Base-by-base conservation (phyloP, 495 filamentous ascomycete species). In the Collariella sp. region DNA sequence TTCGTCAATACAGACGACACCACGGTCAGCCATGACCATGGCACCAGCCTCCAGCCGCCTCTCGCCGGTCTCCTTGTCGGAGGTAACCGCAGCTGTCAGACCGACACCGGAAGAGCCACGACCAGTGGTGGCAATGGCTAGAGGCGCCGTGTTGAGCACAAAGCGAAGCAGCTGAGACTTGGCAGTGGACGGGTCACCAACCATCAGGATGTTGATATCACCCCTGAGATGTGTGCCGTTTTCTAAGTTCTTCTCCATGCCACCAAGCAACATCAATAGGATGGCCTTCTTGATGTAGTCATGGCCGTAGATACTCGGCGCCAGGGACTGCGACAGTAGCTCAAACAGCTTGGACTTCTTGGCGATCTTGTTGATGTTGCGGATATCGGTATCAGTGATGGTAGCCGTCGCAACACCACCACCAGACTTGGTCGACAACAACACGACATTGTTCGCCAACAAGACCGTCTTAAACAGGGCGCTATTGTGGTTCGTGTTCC, bases 181-280 rank as follows among this genome's bases (percentile, higher is more conserved):
- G 40, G 93, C 93, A 3, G 93, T 99, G 1, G 93, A 99, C 16
- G 93, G 93, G 72, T 99, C 93, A 73, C 93, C 93, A 42, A 99
- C 94, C 93, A 99, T 97, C 29, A 99, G 76, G 59, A 99, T 95
- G 70, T 99, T 99, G 72, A 99, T 97, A 67, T 99, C 93, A 65
- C 93, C 93, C 77, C 93, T 84, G 61, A 99, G 72, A 80, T 99
- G 93, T 0, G 94, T 96, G 33, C 93, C 93, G 62, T 99, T 99
- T 52, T 97, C 93, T 48, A 99, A 68, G 64, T 97, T 99, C 78
- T 97, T 97, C 73, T 99, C 93, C 83, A 95, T 89, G 52, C 93
- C 93, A 60, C 93, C 86, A n/a, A 99, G 76, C 10, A 99, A 77
- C 91, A 97, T 95, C 51, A 99, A 82, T 35, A 97, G 72, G 58